Evolutionary conservation across 129 eudicot species (phyloP).

Genomic region (Solidago caesia): DNA sequence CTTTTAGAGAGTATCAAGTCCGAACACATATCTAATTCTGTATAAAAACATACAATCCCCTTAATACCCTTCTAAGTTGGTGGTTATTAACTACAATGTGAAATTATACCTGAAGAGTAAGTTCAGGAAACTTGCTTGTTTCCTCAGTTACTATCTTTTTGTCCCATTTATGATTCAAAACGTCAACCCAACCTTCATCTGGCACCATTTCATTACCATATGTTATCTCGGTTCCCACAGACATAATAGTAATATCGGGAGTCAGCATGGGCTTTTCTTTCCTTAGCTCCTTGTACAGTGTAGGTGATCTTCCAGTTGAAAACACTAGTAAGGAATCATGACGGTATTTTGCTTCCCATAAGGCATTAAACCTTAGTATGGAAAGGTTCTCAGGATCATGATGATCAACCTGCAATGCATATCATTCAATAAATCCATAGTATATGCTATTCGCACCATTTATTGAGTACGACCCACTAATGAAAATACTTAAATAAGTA

Average conservation of each 20-base stretch:
- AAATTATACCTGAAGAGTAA: conserved; percentile 66
- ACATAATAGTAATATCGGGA: conserved; percentile 85
- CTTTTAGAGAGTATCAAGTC: not conserved
- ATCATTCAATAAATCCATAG: not conserved
- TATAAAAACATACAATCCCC: not conserved
- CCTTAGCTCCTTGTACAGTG: conserved; percentile 76
- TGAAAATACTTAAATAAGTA: not conserved
- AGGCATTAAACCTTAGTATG: conserved; percentile 71
- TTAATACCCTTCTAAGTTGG: not conserved
- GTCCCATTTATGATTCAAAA: conserved; percentile 79
- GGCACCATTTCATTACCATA: conserved; percentile 81
- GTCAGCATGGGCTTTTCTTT: conserved; percentile 92
- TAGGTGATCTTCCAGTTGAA: conserved; percentile 90
- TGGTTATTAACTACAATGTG: not conserved
- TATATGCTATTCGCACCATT: not conserved
- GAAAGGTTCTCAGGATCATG: conserved; percentile 75
- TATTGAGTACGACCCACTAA: not conserved
- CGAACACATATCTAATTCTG: not conserved
- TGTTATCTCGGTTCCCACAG: conserved; percentile 88
- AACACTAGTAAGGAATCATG: conserved; percentile 74
- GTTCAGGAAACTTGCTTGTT: conserved; percentile 73
- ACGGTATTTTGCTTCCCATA: conserved; percentile 85
- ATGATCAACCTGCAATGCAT: conserved; percentile 71
- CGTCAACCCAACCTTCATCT: conserved; percentile 82
- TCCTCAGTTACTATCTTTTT: conserved; percentile 63